These are phyloP conservation scores for Daucus carota DNA, from an alignment of 129 eudicot genomes.

Conservation along the genomic window DH1_v3.0 NC_030384.2:34927501-34928000, in stretches of 20 bases:
- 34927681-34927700: neutral
- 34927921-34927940: conserved; percentile 35
- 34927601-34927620: conserved; percentile 98
- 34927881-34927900: conserved; percentile 39
- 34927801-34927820: conserved; percentile 13
- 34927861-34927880: conserved; percentile 35
- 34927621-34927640: conserved; percentile 61
- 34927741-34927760: conserved; percentile 14
- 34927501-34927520: conserved; percentile 90
- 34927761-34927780: conserved; percentile 18
- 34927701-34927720: conserved; percentile 15
- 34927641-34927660: conserved; percentile 35
- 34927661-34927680: conserved; percentile 2
- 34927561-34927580: conserved; percentile 92
- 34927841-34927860: conserved; percentile 40
- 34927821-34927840: conserved; percentile 21
- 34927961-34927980: conserved; percentile 76
- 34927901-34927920: conserved; percentile 37
- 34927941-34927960: conserved; percentile 30
- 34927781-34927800: conserved; percentile 20
- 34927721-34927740: conserved; percentile 15
- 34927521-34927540: conserved; percentile 96
- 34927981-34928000: conserved; percentile 92
- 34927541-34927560: conserved; percentile 93
- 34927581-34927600: conserved; percentile 80